Evolutionary conservation across 768 basidiomycete genomes (phyloP), one percentile per base, ranked within the genome.

Genomic region (Suillus sp.): DNA sequence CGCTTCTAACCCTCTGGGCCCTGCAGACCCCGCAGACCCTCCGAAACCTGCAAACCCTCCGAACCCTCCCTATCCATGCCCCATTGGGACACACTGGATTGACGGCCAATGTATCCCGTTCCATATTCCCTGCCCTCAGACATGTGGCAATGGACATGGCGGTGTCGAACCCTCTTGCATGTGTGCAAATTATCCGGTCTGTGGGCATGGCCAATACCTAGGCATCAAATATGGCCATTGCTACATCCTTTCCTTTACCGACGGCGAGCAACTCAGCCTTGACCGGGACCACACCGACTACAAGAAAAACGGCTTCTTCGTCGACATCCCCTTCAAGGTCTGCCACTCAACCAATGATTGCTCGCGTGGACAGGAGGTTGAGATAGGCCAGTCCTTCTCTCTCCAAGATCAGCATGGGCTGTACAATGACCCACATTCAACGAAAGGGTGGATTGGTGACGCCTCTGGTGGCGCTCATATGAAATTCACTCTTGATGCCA

Each of bases 171-270:
- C 48, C 25, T 48, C 48, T 16, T 48, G 48, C 25, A 48, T 25
- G 16, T 48, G 48, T 25, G 27, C 25, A 8, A 48, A 48, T 7
- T 9, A 25, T 48, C 48, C 48, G 8, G 25, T 16, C 14, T 27
- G 25, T 4, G 48, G 48, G 14, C 25, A 16, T 9, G 25, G 48
- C 48, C 27, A 48, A 48, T 14, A 48, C 16, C 16, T 48, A 16
- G 48, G 48, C 48, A 48, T 27, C 7, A 48, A 48, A 48, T 48
- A 48, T 16, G 48, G 48, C 6, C 48, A 48, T 48, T 48, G 48
- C 47, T 48, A 48, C 16, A 25, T 48, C 14, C 22, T 48, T 25
- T 48, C 47, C 22, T 48, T 48, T 10, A 0, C 22, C 2, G 47
- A 48, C 16, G 47, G 47, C 47, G 14, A 48, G 13, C 47, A 48